Evolutionary conservation across 2,329 filamentous ascomycete genomes (phyloP).

Genomic region (Fusarium fujikuroi): DNA sequence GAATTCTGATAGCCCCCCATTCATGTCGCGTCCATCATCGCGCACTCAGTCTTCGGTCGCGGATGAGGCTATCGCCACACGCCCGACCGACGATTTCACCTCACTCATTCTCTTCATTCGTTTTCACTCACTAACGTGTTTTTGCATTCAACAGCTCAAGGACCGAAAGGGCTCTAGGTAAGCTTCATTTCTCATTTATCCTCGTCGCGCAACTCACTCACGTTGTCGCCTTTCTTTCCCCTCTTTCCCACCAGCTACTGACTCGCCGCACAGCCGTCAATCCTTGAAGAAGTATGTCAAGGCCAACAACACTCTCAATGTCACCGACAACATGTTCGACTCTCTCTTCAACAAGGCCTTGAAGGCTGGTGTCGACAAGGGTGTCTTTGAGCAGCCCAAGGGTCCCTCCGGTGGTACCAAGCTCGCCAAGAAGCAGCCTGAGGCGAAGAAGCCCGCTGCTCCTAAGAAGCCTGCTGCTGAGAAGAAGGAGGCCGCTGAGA

Average conservation of each 20-base stretch:
- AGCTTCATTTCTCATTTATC: constrained; percentile 22
- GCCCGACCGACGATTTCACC: constrained; percentile 13
- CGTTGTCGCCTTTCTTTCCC: constrained; percentile 5
- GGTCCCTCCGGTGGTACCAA: constrained; percentile 91
- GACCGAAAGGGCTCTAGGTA: constrained; percentile 67
- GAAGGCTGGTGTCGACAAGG: constrained; percentile 84
- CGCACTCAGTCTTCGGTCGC: constrained; percentile 40
- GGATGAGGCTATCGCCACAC: constrained; percentile 39
- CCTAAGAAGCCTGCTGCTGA: constrained; percentile 48
- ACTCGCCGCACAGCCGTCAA: constrained; percentile 59
- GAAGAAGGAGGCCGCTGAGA: constrained; percentile 50
- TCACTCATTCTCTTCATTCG: constrained; percentile 19
- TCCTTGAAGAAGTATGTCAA: constrained; percentile 71
- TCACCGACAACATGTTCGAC: constrained; percentile 68
- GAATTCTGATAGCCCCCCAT: constrained; percentile 28
- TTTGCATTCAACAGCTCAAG: constrained; percentile 62
- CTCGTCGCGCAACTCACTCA: constrained; percentile 8
- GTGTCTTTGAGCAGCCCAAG: constrained; percentile 89
- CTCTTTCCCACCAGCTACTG: constrained; percentile 9
- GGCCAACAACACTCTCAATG: constrained; percentile 63
- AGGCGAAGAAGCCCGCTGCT: constrained; percentile 52
- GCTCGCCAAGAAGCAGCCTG: constrained; percentile 80
- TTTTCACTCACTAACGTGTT: constrained; percentile 56
- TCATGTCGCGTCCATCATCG: constrained; percentile 51
- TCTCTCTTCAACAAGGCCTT: constrained; percentile 88